These are phyloP conservation scores for Moricandia moricandioides DNA, from an alignment of 345 rosid genomes.

Conservation along the genomic window DNA sequence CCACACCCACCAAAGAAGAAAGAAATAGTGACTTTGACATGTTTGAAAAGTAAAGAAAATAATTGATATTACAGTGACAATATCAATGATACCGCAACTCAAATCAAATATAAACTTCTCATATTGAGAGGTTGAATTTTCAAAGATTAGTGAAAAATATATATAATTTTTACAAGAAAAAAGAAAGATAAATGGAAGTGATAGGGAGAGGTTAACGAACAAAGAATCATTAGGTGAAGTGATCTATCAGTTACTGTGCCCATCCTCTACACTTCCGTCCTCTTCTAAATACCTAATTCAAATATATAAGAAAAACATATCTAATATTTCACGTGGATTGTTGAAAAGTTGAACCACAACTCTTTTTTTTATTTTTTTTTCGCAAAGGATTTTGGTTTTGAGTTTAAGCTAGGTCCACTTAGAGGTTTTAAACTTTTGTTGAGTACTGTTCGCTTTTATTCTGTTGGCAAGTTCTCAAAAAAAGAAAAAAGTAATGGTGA, in stretches of 20 bases:
- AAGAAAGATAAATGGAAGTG: neutral
- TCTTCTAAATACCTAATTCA: neutral
- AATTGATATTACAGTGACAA: neutral
- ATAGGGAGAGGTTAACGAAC: constrained; percentile 26
- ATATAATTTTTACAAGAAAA: neutral
- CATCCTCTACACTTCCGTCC: neutral
- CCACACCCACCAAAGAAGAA: constrained; percentile 12
- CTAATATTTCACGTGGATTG: neutral
- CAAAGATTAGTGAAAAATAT: neutral
- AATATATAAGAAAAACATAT: neutral
- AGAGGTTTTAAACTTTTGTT: neutral
- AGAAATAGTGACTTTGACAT: neutral
- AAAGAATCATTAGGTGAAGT: constrained; percentile 22
- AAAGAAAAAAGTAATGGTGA: neutral
- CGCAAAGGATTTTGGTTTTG: neutral
- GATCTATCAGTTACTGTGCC: neutral
- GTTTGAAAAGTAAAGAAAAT: neutral
- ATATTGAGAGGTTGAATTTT: constrained; percentile 11
- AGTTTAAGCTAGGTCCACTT: constrained; percentile 1
- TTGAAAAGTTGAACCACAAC: constrained; percentile 4
- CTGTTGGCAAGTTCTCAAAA: neutral
- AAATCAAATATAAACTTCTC: constrained; percentile 18
- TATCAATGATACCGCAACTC: neutral
- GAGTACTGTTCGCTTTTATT: neutral
- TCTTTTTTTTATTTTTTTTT: too few relatives aligned